Evolutionary conservation across 768 basidiomycete genomes (phyloP).

Genomic region (Auriscalpium vulgare): DNA sequence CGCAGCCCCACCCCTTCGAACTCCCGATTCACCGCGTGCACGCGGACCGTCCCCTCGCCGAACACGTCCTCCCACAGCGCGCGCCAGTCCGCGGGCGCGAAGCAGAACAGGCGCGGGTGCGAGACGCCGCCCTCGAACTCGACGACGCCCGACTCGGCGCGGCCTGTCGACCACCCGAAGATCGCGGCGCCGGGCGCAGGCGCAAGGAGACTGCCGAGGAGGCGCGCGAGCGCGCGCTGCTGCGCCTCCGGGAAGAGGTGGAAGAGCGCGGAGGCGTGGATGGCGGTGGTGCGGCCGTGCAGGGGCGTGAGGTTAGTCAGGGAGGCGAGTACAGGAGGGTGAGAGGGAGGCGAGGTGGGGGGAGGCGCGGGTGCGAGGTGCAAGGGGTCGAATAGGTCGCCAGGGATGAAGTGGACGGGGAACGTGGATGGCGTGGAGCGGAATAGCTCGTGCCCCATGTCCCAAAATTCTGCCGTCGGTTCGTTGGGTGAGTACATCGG

Average conservation of each 20-base stretch:
- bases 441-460: constrained; percentile 54
- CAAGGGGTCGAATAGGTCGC: constrained; percentile 36
- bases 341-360: constrained; percentile 11
- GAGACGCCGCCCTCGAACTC: constrained; percentile 2
- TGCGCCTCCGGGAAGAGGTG: constrained; percentile 35
- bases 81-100: constrained; percentile 8
- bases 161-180: constrained; percentile 35
- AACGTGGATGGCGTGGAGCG: constrained; percentile 41
- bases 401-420: constrained; percentile 46
- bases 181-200: constrained; percentile 37
- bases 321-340: constrained; percentile 20
- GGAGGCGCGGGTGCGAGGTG: background rate
- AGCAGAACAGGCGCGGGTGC: background rate
- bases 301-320: constrained; percentile 37
- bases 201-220: constrained; percentile 34
- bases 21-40: background rate
- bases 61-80: background rate
- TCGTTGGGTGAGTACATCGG: background rate
- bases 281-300: constrained; percentile 36
- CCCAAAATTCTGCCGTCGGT: constrained; percentile 44
- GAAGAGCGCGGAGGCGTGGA: constrained; percentile 45
- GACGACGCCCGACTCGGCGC: constrained; percentile 23
- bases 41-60: background rate
- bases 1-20: constrained; percentile 6
- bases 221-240: constrained; percentile 34